Evolutionary conservation across 805 yeast genomes (phyloP).

Genomic region (Saturnispora kantuleensis): DNA sequence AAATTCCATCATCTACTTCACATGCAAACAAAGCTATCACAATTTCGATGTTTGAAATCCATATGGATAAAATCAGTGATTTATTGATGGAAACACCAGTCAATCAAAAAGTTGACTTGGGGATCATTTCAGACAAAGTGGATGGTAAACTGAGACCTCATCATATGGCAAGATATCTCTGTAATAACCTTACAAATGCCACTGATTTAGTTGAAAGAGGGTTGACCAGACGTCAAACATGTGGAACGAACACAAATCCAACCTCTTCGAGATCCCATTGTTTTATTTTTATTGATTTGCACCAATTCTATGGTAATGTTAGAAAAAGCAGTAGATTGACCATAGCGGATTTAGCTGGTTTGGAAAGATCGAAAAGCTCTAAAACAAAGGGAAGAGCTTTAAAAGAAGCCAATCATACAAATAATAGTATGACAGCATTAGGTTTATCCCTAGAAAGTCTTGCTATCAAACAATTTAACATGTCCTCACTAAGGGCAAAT

Average conservation of each 20-base stretch:
- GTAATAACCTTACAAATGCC: conserved; percentile 30
- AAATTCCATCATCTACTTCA: conserved; percentile 38
- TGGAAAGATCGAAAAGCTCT: conserved; percentile 40
- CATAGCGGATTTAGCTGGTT: conserved; percentile 42
- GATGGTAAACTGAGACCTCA: conserved; percentile 37
- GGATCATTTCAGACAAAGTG: conserved; percentile 32
- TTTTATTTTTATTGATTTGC: conserved; percentile 31
- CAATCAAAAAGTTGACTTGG: conserved; percentile 25
- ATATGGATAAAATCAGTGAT: conserved; percentile 37
- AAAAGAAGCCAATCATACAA: conserved; percentile 39
- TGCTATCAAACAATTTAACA: conserved; percentile 29
- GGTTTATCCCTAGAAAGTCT: conserved; percentile 39
- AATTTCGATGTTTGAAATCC: conserved; percentile 44
- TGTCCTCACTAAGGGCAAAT: conserved; percentile 36
- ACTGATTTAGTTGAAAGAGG: conserved; percentile 30
- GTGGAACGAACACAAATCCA: conserved; percentile 34
- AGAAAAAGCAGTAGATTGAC: conserved; percentile 31
- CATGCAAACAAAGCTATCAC: conserved; percentile 34
- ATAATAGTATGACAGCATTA: conserved; percentile 38
- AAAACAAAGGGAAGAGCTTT: conserved; percentile 35
- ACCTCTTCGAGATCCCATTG: conserved; percentile 44
- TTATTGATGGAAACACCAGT: conserved; percentile 17
- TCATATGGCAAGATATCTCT: conserved; percentile 32
- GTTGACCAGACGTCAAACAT: conserved; percentile 28
- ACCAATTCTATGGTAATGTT: conserved; percentile 15